A percentile compares a stretch with the other conserved stretches of the same genome.
Conservation (phyloP, 805 yeast species). For the Saccharomycopsis vini region DNA sequence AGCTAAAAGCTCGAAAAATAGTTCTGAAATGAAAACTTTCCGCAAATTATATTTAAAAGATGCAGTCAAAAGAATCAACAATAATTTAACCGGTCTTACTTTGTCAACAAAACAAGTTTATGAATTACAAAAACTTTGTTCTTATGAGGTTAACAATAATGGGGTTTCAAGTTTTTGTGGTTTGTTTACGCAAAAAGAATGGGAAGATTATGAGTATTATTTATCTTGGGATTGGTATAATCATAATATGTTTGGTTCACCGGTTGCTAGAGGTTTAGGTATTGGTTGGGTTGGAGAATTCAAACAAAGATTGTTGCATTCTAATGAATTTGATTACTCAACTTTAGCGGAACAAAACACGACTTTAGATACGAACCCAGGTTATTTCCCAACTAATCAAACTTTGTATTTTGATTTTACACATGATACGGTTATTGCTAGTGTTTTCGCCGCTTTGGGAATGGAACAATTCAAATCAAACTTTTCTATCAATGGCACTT, state of each 20-base stretch:
- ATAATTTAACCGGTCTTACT: slow-evolving; percentile 44
- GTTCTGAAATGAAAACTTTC: slow-evolving; percentile 4
- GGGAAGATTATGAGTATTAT: slow-evolving; percentile 51
- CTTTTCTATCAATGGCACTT: neutral
- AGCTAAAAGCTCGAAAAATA: neutral
- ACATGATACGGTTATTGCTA: slow-evolving; percentile 63
- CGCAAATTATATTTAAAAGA: slow-evolving; percentile 32
- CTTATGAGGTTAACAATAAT: slow-evolving; percentile 61
- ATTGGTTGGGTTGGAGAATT: slow-evolving; percentile 42
- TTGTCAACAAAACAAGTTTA: slow-evolving; percentile 45
- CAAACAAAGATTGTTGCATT: slow-evolving; percentile 34
- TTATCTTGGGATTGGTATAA: slow-evolving; percentile 54
- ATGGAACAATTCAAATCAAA: slow-evolving; percentile 24
- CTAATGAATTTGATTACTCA: slow-evolving; percentile 35
- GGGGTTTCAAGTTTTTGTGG: slow-evolving; percentile 63
- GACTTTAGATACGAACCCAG: slow-evolving; percentile 25
- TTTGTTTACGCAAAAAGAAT: slow-evolving; percentile 60
- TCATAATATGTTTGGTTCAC: slow-evolving; percentile 56
- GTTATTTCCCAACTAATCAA: slow-evolving; percentile 33
- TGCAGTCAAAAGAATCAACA: slow-evolving; percentile 49
- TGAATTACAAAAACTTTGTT: slow-evolving; percentile 55
- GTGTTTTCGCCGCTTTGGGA: slow-evolving; percentile 59
- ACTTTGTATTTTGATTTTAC: slow-evolving; percentile 61
- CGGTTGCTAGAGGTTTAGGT: slow-evolving; percentile 49
- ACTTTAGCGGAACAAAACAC: slow-evolving; percentile 32